Conservation (phyloP, 1,284 basidiomycete genomes). For the Ganoderma lucidum region DNA sequence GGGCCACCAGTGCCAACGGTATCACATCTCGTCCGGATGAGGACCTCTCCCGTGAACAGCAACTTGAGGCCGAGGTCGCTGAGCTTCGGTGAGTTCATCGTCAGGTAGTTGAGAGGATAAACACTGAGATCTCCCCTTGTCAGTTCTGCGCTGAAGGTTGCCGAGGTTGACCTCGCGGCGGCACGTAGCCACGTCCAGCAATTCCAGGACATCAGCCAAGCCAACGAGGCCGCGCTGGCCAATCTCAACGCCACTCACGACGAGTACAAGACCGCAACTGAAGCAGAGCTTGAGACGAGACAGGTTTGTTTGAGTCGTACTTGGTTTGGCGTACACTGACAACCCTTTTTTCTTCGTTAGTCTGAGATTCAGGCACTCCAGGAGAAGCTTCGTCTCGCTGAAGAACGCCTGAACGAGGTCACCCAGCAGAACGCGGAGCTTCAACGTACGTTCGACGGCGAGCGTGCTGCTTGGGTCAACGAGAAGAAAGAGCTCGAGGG, state of each 20-base stretch:
- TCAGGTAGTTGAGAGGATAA: neutral
- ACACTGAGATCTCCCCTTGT: neutral
- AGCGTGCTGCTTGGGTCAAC: slow-evolving; percentile 72
- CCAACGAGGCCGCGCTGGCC: slow-evolving; percentile 80
- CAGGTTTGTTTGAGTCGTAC: slow-evolving; percentile 55
- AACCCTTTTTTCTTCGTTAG: slow-evolving; percentile 46
- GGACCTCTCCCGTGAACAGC: slow-evolving; percentile 73
- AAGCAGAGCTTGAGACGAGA: slow-evolving; percentile 68
- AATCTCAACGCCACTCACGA: slow-evolving; percentile 79
- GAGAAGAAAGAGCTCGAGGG: slow-evolving; percentile 86
- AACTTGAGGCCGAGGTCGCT: slow-evolving; percentile 86
- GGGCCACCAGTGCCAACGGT: slow-evolving; percentile 50
- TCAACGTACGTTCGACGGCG: slow-evolving; percentile 69
- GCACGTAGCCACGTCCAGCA: slow-evolving; percentile 81
- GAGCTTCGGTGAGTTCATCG: slow-evolving; percentile 71
- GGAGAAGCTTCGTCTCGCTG: slow-evolving; percentile 63
- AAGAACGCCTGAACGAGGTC: slow-evolving; percentile 64
- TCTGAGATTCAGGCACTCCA: slow-evolving; percentile 72
- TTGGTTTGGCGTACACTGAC: neutral
- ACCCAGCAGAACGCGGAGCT: slow-evolving; percentile 62
- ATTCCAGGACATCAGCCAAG: slow-evolving; percentile 85
- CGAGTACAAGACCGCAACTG: slow-evolving; percentile 77
- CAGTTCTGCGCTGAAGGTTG: slow-evolving; percentile 77
- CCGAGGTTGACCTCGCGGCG: slow-evolving; percentile 76
- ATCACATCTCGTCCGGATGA: slow-evolving; percentile 47